These are phyloP conservation scores for Panellus pusillus DNA, from an alignment of 768 basidiomycete genomes.

Conservation along the genomic window DNA sequence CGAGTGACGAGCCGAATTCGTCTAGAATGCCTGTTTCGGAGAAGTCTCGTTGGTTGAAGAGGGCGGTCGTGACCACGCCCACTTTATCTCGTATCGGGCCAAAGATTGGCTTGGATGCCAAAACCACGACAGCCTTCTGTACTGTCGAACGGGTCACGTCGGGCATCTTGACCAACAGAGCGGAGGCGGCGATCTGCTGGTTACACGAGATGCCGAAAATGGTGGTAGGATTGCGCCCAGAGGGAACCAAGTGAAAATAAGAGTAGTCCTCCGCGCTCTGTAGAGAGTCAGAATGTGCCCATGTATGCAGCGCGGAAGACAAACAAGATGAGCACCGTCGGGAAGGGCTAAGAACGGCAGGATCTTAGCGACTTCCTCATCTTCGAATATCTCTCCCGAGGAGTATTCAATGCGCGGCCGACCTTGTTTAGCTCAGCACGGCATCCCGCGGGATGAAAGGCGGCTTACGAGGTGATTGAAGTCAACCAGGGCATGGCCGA, in stretches of 20 bases:
- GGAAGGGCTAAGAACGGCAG: constrained; percentile 96
- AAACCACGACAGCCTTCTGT: constrained; percentile 95
- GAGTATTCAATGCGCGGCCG: constrained; percentile 87
- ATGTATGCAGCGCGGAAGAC: constrained; percentile 27
- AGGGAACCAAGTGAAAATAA: constrained; percentile 89
- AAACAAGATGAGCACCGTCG: constrained; percentile 92
- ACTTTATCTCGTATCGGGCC: constrained; percentile 97
- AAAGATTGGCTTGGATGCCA: constrained; percentile 88
- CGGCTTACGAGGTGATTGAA: constrained; percentile 85
- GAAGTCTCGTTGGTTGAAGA: constrained; percentile 93
- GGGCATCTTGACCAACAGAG: constrained; percentile 71
- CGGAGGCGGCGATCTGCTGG: constrained; percentile 84
- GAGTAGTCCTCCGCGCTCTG: constrained; percentile 93
- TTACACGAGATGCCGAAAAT: constrained; percentile 99
- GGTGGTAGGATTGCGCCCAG: constrained; percentile 69
- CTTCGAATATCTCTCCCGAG: constrained; percentile 74
- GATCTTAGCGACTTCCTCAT: constrained; percentile 82
- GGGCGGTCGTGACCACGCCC: constrained; percentile 88
- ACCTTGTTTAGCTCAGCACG: constrained; percentile 50
- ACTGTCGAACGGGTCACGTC: constrained; percentile 96
- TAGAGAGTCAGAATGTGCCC: constrained; percentile 8
- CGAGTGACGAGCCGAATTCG: constrained; percentile 79
- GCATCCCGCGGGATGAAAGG: constrained; percentile 5
- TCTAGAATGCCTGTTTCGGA: constrained; percentile 84
- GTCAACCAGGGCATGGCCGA: constrained; percentile 91